Conservation (phyloP, 441 rosid genomes). For the Corymbia calophylla region DNA sequence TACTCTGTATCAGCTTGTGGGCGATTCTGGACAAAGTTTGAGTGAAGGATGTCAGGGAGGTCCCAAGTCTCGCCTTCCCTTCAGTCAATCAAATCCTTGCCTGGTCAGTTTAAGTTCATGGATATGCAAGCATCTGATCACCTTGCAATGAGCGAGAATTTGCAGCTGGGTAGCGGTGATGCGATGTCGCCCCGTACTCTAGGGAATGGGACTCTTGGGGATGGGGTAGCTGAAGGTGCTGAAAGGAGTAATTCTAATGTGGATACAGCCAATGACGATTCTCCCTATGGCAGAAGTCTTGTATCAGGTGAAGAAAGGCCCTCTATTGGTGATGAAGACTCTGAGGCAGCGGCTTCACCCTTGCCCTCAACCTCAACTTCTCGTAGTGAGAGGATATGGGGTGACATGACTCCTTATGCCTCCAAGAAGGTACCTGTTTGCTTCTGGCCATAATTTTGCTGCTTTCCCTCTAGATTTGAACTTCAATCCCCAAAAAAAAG, state of each 20-base stretch:
- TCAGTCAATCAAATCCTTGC: conserved; percentile 66
- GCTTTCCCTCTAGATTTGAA: background rate
- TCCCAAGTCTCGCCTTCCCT: conserved; percentile 39
- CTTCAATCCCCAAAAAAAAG: background rate
- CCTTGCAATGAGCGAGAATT: conserved; percentile 19
- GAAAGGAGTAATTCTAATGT: conserved; percentile 22
- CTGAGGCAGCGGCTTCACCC: conserved; percentile 32
- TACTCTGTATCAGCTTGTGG: conserved; percentile 17
- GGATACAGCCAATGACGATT: conserved; percentile 47
- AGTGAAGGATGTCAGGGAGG: conserved; percentile 46
- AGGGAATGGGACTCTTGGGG: conserved; percentile 26
- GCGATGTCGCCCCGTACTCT: conserved; percentile 20
- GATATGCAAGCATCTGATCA: conserved; percentile 38
- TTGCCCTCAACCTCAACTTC: conserved; percentile 41
- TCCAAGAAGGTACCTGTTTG: conserved; percentile 59
- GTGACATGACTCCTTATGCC: conserved; percentile 63
- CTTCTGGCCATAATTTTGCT: background rate
- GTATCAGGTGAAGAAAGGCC: conserved; percentile 41
- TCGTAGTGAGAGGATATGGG: conserved; percentile 62
- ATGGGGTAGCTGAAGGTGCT: conserved; percentile 23
- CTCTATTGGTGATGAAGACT: conserved; percentile 35
- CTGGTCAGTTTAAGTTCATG: conserved; percentile 52
- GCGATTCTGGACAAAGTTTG: conserved; percentile 15
- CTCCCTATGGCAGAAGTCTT: conserved; percentile 56
- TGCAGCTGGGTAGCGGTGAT: conserved; percentile 11